Base-by-base conservation (phyloP, 1,139 yeast species). In the Blastobotrys persicus region DNA sequence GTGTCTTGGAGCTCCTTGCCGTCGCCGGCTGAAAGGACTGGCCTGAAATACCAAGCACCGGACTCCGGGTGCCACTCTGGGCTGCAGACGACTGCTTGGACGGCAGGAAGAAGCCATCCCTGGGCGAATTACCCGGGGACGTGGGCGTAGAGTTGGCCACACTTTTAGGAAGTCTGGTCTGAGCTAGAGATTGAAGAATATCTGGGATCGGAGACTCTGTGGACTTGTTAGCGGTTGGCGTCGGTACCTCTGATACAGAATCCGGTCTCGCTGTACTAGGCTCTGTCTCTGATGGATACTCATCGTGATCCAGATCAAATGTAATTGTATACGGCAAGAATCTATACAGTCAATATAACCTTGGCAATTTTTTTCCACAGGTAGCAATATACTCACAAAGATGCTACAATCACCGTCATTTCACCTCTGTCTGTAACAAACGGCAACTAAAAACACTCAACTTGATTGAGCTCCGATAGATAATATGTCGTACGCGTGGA, bases 241-340 rank as follows among this genome's bases (percentile, higher is more conserved):
- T n/a, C n/a, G n/a, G n/a, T n/a, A n/a, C n/a, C n/a, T n/a, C n/a
- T n/a, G n/a, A n/a, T n/a, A n/a, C n/a, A n/a, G n/a, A n/a, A n/a
- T n/a, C n/a, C n/a, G n/a, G n/a, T n/a, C n/a, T n/a, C n/a, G n/a
- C n/a, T n/a, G n/a, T n/a, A n/a, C n/a, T n/a, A n/a, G n/a, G n/a
- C n/a, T n/a, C n/a, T n/a, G n/a, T 9, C 40, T 31, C 17, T 19
- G 38, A 17, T 13, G 45, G 33, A 31, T 35, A 39, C 35, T 23
- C 38, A 32, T 47, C 49, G n/a, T 47, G 60, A 2, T 66, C 75
- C 2, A 82, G 77, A 58, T 83, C 84, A 61, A 84, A 84, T 57
- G 81, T 84, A 32, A 83, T 86, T 2, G 91, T 82, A 59, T 82
- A 81, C 2, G 92, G 91, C 38, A 85, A 71, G 57, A 84, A 83